Percentiles rank a stretch among this genome's conserved stretches.
Conservation (phyloP, 805 yeast species). For the Zygotorulaspora sp. region DNA sequence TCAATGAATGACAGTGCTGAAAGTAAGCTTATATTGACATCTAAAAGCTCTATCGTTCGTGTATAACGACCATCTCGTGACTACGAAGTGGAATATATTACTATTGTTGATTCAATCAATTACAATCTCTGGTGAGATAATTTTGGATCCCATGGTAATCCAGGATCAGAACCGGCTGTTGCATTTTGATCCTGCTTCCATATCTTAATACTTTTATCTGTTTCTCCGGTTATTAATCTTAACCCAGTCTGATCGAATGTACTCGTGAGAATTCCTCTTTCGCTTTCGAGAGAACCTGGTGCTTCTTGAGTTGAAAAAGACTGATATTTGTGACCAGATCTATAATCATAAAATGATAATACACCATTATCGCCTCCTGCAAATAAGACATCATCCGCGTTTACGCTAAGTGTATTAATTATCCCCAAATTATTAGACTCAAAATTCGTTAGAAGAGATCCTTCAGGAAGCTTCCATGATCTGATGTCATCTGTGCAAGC, state of each 20-base stretch:
- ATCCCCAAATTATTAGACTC: conserved; percentile 40
- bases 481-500: conserved; percentile 78
- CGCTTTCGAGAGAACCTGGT: conserved; percentile 69
- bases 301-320: conserved; percentile 47
- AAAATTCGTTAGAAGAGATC: conserved; percentile 60
- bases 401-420: conserved; percentile 64
- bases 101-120: too few species aligned
- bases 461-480: conserved; percentile 80
- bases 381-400: conserved; percentile 58
- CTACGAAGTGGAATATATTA: too few species aligned
- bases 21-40: too few species aligned
- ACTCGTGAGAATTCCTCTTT: conserved; percentile 63
- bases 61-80: too few species aligned
- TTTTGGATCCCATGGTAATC: conserved; percentile 33
- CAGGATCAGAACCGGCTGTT: conserved; percentile 29
- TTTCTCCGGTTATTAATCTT: conserved; percentile 78
- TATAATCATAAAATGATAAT: conserved; percentile 74
- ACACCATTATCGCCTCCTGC: conserved; percentile 84
- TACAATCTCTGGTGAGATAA: conserved; percentile 29
- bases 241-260: conserved; percentile 76
- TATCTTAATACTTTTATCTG: conserved; percentile 80
- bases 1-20: too few species aligned
- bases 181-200: conserved; percentile 51
- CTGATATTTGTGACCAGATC: conserved; percentile 61
- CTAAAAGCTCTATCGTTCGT: too few species aligned